Base-by-base conservation (phyloP, 2,329 filamentous ascomycete genomes). In the Cladophialophora bantiana region DNA sequence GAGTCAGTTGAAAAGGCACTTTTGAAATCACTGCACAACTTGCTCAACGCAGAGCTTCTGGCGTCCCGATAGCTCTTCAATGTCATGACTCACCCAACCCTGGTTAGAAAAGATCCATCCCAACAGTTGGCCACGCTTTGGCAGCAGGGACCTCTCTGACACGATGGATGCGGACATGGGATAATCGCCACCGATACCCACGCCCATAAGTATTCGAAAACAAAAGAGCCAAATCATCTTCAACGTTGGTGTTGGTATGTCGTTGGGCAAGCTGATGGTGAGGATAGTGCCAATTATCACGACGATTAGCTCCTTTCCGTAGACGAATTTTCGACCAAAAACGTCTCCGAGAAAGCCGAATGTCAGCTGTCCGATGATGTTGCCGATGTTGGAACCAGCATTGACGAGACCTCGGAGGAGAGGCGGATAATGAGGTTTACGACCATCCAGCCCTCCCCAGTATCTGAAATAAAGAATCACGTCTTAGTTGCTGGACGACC, bases 161-260 rank as follows among this genome's bases (percentile, higher is more conserved):
- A 57, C 45, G 32, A 68, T 42, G 7, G 62, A 59, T 20, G 62
- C 48, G 18, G 65, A 66, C 36, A 68, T 54, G 2, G 65, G 65
- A 34, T 68, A 68, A 36, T 68, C 65, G 5, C 56, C 56, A 12
- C 56, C 56, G 36, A 59, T 35, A 35, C 53, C 53, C 5, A 56
- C 53, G 15, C 53, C 53, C 53, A 56, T 56, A 4, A 40, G 36
- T 4, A 40, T 13, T 12, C 36, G 36, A 13, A 40, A 40, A 40
- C 36, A 40, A 13, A 40, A 40, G 10, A 40, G 36, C 36, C 36
- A 40, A 13, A 40, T 40, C 36, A 40, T 40, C 10, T 40, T 40
- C 36, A 40, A 13, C 36, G 36, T 40, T 9, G 36, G 36, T 13
- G 36, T 40, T 13, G 36, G 36, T 12, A 40, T 40, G 36, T 40